Evolutionary conservation across 352 stramenopile species (phyloP).

Genomic region (Globisporangium alternatum): DNA sequence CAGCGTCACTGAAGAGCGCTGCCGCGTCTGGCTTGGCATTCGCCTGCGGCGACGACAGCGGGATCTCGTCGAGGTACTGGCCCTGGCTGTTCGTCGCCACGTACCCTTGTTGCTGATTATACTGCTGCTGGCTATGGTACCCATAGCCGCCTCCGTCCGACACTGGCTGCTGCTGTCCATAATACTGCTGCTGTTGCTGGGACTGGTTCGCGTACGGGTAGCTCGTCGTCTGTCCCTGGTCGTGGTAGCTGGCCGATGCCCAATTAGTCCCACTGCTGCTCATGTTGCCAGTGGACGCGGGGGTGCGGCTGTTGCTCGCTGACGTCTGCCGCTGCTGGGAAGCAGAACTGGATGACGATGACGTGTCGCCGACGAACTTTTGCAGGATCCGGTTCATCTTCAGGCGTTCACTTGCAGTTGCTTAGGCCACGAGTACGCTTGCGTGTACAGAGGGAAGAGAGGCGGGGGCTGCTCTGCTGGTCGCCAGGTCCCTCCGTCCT

Average conservation of each 20-base stretch:
- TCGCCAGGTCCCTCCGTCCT: background rate
- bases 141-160: slow-evolving; percentile 3
- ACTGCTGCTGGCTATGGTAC: slow-evolving; percentile 10
- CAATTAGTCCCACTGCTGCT: background rate
- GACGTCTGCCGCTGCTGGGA: background rate
- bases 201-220: slow-evolving; percentile 9
- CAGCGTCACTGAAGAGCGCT: slow-evolving; percentile 25
- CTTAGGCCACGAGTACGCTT: background rate
- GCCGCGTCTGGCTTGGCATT: slow-evolving; percentile 26
- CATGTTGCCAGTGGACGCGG: slow-evolving; percentile 1
- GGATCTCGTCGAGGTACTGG: slow-evolving; percentile 27
- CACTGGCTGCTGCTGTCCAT: slow-evolving; percentile 12
- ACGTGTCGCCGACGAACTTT: slow-evolving; percentile 17
- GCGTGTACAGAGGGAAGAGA: background rate
- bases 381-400: slow-evolving; percentile 23
- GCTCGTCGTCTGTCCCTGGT: slow-evolving; percentile 8
- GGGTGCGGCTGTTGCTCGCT: background rate
- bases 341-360: background rate
- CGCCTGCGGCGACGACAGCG: slow-evolving; percentile 25
- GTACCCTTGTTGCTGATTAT: slow-evolving; percentile 11
- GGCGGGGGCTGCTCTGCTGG: background rate
- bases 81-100: slow-evolving; percentile 3
- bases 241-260: background rate
- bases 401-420: background rate
- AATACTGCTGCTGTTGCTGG: slow-evolving; percentile 9